Evolutionary conservation across 2,329 filamentous ascomycete species (phyloP).

Genomic region (Stagonosporopsis vannaccii): DNA sequence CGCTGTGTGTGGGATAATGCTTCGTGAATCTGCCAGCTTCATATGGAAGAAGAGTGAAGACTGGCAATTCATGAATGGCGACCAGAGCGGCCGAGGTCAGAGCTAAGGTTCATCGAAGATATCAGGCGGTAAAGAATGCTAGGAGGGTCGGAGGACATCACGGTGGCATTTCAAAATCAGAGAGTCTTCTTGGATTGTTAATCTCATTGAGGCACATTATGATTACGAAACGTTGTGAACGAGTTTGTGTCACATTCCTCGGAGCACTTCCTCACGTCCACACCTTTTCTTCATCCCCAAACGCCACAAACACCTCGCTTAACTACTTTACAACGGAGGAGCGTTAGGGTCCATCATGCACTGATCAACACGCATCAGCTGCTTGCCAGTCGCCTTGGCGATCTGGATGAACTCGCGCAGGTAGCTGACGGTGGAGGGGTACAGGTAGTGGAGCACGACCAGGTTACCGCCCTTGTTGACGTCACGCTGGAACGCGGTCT

Average conservation of each 20-base stretch:
- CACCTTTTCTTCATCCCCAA: constrained; percentile 1
- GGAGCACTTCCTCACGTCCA: constrained; percentile 4
- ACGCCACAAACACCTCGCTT: neutral
- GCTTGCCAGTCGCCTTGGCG: constrained; percentile 69
- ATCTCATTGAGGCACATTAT: neutral
- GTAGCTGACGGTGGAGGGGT: constrained; percentile 69
- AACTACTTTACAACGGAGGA: constrained; percentile 42
- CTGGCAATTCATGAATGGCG: too few relatives aligned
- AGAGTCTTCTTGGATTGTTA: neutral
- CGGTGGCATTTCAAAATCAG: neutral
- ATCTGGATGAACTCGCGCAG: constrained; percentile 70
- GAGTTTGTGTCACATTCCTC: neutral
- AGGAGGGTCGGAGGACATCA: neutral
- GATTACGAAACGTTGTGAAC: constrained; percentile 2
- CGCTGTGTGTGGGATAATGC: too few relatives aligned
- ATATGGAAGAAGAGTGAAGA: too few relatives aligned
- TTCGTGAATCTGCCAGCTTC: too few relatives aligned
- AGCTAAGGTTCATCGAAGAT: too few relatives aligned
- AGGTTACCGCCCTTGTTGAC: constrained; percentile 68
- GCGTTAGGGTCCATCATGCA: constrained; percentile 69
- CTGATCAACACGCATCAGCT: constrained; percentile 71
- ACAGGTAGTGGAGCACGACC: constrained; percentile 74
- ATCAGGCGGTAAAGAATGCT: neutral
- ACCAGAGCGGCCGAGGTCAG: too few relatives aligned
- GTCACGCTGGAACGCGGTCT: constrained; percentile 70